These are phyloP conservation scores for Colletotrichum aenigma DNA, from an alignment of 2,329 filamentous ascomycete genomes.

Conservation along the genomic window DNA sequence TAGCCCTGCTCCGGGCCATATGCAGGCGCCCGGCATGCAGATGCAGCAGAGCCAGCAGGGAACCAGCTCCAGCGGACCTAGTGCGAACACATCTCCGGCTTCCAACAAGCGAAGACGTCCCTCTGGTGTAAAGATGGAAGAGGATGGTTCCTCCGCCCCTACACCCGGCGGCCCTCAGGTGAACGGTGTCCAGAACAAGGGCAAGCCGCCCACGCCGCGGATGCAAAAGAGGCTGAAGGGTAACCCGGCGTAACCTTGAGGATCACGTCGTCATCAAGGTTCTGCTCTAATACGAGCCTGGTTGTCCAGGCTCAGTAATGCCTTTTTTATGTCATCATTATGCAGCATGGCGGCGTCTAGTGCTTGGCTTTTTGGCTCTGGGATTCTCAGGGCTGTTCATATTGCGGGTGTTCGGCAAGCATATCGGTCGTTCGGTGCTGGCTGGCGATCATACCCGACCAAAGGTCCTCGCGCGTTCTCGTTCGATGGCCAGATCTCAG, in stretches of 20 bases:
- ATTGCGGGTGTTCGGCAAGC: constrained; percentile 19
- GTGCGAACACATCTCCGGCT: constrained; percentile 69
- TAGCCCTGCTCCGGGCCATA: constrained; percentile 65
- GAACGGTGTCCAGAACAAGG: constrained; percentile 54
- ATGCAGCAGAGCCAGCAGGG: constrained; percentile 72
- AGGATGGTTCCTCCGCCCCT: constrained; percentile 54
- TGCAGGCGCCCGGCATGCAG: constrained; percentile 71
- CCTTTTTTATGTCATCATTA: constrained; percentile 34
- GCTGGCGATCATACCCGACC: background rate
- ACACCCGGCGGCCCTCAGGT: constrained; percentile 53
- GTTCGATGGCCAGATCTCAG: background rate
- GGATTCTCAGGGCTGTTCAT: constrained; percentile 23
- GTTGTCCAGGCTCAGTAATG: constrained; percentile 19
- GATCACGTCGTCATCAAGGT: constrained; percentile 4
- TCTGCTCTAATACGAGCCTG: constrained; percentile 9
- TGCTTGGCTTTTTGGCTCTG: constrained; percentile 24
- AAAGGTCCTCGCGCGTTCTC: background rate
- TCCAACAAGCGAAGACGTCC: constrained; percentile 64
- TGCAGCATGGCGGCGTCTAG: constrained; percentile 41
- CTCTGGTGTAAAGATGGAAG: constrained; percentile 62
- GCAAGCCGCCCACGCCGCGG: constrained; percentile 61
- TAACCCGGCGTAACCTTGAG: constrained; percentile 37
- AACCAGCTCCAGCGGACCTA: constrained; percentile 68
- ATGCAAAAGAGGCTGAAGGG: constrained; percentile 60
- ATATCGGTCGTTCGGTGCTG: constrained; percentile 16